A percentile compares a stretch with the other conserved stretches of the same genome.
Conservation (phyloP, 2,329 filamentous ascomycete genomes). For the Claviceps paspali region DNA sequence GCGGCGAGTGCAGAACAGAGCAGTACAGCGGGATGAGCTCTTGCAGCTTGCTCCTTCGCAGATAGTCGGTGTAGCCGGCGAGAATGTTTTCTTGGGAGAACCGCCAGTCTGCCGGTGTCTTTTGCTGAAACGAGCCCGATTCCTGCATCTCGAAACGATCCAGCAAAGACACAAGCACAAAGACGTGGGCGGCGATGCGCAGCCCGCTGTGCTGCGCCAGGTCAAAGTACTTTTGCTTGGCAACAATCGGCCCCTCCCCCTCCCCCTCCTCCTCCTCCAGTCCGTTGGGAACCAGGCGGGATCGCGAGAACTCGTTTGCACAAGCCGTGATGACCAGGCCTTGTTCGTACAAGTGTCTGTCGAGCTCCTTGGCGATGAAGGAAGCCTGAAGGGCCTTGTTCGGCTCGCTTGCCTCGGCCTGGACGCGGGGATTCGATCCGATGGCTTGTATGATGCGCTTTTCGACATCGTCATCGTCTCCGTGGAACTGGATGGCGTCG, state of each 20-base stretch:
- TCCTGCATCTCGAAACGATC: constrained; percentile 33
- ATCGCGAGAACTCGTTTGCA: constrained; percentile 11
- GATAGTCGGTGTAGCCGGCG: constrained; percentile 64
- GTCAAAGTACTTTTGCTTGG: constrained; percentile 33
- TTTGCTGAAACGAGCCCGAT: constrained; percentile 6
- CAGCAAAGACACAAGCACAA: constrained; percentile 50
- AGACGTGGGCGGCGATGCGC: constrained; percentile 52
- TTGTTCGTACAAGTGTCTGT: constrained; percentile 42
- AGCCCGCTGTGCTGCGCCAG: constrained; percentile 47
- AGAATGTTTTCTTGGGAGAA: constrained; percentile 58
- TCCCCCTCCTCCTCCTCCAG: constrained; percentile 6
- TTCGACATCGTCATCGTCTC: constrained; percentile 35
- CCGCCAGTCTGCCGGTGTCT: constrained; percentile 13
- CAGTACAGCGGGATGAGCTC: constrained; percentile 80
- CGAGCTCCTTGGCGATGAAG: constrained; percentile 49
- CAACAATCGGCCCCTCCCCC: constrained; percentile 19
- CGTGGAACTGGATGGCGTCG: constrained; percentile 48
- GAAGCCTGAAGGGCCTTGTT: constrained; percentile 65
- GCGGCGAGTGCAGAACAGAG: constrained; percentile 52
- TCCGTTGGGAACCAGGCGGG: constrained; percentile 14
- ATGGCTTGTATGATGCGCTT: constrained; percentile 46
- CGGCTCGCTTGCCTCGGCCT: constrained; percentile 44
- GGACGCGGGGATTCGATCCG: constrained; percentile 38
- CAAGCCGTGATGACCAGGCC: constrained; percentile 25
- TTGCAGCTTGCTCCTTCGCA: constrained; percentile 57